Evolutionary conservation across 2,329 filamentous ascomycete genomes (phyloP), one percentile per base, ranked within the genome.

Genomic region (Drechslerella stenobrocha): DNA sequence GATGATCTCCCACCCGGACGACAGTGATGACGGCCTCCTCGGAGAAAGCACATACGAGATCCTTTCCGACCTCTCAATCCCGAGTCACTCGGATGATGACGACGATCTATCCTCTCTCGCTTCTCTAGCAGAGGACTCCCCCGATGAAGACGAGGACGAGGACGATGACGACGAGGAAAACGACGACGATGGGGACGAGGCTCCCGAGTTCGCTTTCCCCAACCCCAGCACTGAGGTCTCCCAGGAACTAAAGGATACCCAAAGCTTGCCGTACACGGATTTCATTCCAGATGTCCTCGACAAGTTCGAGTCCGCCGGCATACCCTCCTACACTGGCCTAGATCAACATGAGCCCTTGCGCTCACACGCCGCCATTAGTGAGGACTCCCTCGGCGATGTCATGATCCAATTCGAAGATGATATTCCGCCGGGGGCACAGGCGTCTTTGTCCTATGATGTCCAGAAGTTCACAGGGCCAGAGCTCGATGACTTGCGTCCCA

Each of bases 81-180:
- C 71, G 26, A 80, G 78, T 23, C 77, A 78, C 46, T 79, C 80
- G 53, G 79, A 80, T 35, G 77, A 78, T 66, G 77, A 77, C 5
- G 73, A 74, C 30, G 76, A 74, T 55, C 75, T 77, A 42, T 76
- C 76, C 32, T 77, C 79, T 57, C 77, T 73, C 44, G 71, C 72
- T 24, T 73, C 72, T 50, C 46, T 73, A 47, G 70, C 77, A 2
- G 79, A 81, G 23, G 77, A 79, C 15, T 77, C 77, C 22, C 75
- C 74, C 5, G 75, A 76, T 23, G 77, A 63, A 71, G 74, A 63
- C 74, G 74, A 72, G 28, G 60, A 55, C 20, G 53, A 48, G 22
- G 55, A 60, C 5, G 28, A 28, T 1, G 55, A 58, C 4, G 55
- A 58, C 7, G 44, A 55, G 23, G 63, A 64, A 71, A 74, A 60